Base-by-base conservation (phyloP, 2,329 filamentous ascomycete genomes). In the Fusarium proliferatum region DNA sequence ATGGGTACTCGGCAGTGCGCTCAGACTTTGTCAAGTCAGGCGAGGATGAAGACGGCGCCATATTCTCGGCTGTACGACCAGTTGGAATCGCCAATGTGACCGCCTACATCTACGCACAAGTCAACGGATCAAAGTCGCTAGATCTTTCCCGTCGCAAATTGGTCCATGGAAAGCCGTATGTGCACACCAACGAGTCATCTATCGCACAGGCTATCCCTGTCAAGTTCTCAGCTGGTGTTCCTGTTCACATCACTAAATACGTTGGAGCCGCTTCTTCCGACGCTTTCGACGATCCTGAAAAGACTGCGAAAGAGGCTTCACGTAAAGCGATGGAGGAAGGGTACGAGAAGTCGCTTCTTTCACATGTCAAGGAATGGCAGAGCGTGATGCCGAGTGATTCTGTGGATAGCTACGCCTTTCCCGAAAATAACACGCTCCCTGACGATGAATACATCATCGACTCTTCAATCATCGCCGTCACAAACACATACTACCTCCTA, bases 1-100 rank as follows among this genome's bases (percentile, higher is more conserved):
- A 53, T 26, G 62, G 62, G 46, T 64, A 64, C 9, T 52, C 62
- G 11, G 62, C 62, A 16, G 62, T 64, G 15, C 62, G 62, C 0
- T 39, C 62, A 10, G 39, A 63, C 11, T 64, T 64, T 8, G 58
- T 53, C 9, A 12, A 45, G 4, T 53, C 62, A 5, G 62, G 58
- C 10, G 11, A 64, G 9, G 62, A 63, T 16, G 7, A 23, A 0
- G 46, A 64, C 8, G 62, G 62, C 1, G 46, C 58, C 0, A 46
- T 63, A 7, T 64, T 53, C 39, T 64, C 62, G 2, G 58, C 62
- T 3, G 58, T 64, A 0, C 62, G 58, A 15, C 62, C 62, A 8
- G 2, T 63, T 7, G 58, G 62, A 4, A 43, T 64, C 13, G 33
- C 58, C 26, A 63, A 64, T 1, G 62, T 64, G 4, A 64, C 58